phyloP scores from a whole-genome alignment of 768 basidiomycete genomes.

The Mycena vitilis region DNA sequence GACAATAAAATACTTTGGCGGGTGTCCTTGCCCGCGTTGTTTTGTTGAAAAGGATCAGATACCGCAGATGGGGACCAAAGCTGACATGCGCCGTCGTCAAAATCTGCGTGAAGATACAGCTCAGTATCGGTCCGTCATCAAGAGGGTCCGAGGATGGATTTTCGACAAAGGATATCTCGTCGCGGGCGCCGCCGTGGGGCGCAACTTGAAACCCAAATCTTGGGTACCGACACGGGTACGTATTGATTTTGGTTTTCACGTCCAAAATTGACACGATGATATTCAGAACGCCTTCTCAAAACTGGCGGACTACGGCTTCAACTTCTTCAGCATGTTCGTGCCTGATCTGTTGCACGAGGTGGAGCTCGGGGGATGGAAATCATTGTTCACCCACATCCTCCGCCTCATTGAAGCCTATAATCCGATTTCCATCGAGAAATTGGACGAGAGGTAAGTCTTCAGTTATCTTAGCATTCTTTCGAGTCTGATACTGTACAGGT shows the following conservation, averaged over 20 bases:
- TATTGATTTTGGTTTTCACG: neutral
- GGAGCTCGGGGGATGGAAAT: no score
- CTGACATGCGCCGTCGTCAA: neutral
- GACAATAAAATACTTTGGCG: neutral
- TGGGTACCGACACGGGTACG: slow-evolving; percentile 18
- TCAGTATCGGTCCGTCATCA: slow-evolving; percentile 5
- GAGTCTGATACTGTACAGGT: slow-evolving; percentile 43
- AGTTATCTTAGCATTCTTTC: slow-evolving; percentile 45
- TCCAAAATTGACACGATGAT: neutral
- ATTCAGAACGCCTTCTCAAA: slow-evolving; percentile 48
- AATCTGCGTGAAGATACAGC: slow-evolving; percentile 15
- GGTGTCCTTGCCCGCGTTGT: no score
- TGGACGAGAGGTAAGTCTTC: no score
- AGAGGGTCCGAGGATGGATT: neutral
- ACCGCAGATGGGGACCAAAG: neutral
- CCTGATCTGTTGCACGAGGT: no score
- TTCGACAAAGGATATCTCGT: slow-evolving; percentile 12
- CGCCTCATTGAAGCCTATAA: no score
- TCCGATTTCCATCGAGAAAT: no score
- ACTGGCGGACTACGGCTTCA: slow-evolving; percentile 36
- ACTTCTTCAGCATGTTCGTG: no score
- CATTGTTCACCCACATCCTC: no score
- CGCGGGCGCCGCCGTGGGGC: neutral
- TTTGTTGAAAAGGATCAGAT: neutral
- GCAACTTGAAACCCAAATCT: neutral